phyloP scores from a whole-genome alignment of 2,329 filamentous ascomycete species.

The Ascosphaera acerosa region DNA sequence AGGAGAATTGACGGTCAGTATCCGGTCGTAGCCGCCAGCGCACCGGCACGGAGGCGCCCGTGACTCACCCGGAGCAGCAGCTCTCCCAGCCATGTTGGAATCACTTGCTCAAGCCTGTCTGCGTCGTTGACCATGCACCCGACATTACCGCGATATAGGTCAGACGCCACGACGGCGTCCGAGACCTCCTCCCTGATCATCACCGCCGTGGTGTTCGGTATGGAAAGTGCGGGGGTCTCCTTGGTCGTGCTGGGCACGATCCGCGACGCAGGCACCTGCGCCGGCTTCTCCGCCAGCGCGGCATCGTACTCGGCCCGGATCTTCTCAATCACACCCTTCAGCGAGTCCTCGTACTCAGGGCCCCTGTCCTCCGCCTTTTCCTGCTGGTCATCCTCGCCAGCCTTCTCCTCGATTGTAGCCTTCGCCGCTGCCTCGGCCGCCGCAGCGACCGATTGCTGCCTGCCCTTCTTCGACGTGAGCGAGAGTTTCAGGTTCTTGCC shows the following conservation, averaged over 20 bases:
- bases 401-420: conserved; percentile 50
- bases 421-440: conserved; percentile 43
- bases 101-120: conserved; percentile 61
- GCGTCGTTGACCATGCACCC: conserved; percentile 49
- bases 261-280: conserved; percentile 13
- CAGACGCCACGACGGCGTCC: conserved; percentile 41
- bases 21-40: too few relatives aligned
- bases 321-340: conserved; percentile 21
- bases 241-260: conserved; percentile 19
- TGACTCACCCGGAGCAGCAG: conserved; percentile 41
- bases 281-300: conserved; percentile 15
- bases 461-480: conserved; percentile 46
- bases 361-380: conserved; percentile 11
- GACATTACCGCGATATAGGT: conserved; percentile 78
- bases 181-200: conserved; percentile 40
- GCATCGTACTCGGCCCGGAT: conserved; percentile 23
- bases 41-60: too few relatives aligned
- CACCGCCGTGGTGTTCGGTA: conserved; percentile 28
- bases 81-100: conserved; percentile 80
- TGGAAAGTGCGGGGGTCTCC: conserved; percentile 21
- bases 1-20: too few relatives aligned
- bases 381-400: conserved; percentile 28
- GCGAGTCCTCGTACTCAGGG: conserved; percentile 18
- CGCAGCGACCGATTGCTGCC: conserved; percentile 28
- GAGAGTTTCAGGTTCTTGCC: conserved; percentile 63